These are phyloP conservation scores for Tetracladium marchalianum DNA, from an alignment of 495 filamentous ascomycete genomes.

Conservation along the genomic window DNA sequence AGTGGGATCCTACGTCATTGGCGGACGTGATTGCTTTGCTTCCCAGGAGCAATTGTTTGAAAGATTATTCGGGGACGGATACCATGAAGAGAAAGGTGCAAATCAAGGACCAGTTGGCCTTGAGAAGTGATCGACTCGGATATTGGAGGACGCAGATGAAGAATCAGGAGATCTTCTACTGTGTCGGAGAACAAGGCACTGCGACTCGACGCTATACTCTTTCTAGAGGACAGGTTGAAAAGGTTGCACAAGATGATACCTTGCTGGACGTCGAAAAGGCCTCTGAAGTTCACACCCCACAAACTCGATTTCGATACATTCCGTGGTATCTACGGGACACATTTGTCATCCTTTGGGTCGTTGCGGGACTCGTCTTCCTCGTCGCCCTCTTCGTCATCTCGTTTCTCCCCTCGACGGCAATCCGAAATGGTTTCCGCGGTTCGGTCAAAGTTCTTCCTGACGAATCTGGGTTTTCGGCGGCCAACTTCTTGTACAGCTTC, in stretches of 20 bases:
- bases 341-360: conserved; percentile 51
- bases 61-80: conserved; percentile 55
- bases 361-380: conserved; percentile 54
- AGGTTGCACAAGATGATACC: conserved; percentile 10
- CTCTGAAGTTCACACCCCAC: conserved; percentile 32
- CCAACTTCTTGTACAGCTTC: conserved; percentile 84
- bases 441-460: conserved; percentile 50
- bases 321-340: conserved; percentile 67
- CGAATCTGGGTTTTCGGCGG: conserved; percentile 60
- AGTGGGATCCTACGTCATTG: conserved; percentile 75
- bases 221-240: conserved; percentile 28
- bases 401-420: conserved; percentile 56
- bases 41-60: conserved; percentile 66
- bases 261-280: conserved; percentile 15
- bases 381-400: conserved; percentile 66
- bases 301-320: conserved; percentile 54
- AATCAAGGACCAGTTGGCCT: conserved; percentile 34
- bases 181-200: conserved; percentile 51
- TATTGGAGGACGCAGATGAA: conserved; percentile 50
- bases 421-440: conserved; percentile 61
- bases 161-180: conserved; percentile 43
- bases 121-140: conserved; percentile 56
- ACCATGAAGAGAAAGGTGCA: conserved; percentile 34
- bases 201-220: conserved; percentile 43
- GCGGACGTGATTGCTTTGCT: conserved; percentile 69